Evolutionary conservation across 176 grass and related monocot species (phyloP).

Genomic region (Hsuehochloa calcarea): DNA sequence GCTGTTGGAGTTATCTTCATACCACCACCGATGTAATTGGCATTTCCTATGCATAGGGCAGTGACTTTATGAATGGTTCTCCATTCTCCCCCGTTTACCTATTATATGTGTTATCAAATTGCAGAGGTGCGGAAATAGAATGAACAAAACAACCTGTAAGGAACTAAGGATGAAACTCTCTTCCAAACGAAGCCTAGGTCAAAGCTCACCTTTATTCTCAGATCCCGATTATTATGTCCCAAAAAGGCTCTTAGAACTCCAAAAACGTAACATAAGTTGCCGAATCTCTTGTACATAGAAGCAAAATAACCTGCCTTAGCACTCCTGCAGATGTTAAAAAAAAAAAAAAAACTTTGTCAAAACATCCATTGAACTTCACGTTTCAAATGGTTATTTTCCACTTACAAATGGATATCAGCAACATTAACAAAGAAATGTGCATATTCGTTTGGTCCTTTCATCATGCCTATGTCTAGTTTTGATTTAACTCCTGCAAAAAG

Average conservation of each 20-base stretch:
- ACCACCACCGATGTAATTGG: constrained; percentile 86
- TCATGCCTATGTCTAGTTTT: constrained; percentile 88
- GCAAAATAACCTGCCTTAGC: constrained; percentile 95
- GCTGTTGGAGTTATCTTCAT: constrained; percentile 94
- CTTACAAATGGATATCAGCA: constrained; percentile 96
- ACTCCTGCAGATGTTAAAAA: constrained; percentile 65
- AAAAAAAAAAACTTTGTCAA: not conserved
- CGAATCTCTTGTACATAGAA: constrained; percentile 89
- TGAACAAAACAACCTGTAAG: constrained; percentile 23
- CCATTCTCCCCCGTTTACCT: constrained; percentile 88
- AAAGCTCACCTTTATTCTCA: constrained; percentile 84
- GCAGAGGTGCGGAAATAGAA: not conserved
- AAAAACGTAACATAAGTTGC: constrained; percentile 90
- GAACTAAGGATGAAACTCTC: constrained; percentile 11
- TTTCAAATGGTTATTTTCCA: constrained; percentile 16
- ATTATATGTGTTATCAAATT: constrained; percentile 24
- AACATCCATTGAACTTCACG: constrained; percentile 3
- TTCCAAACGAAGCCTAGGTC: not conserved
- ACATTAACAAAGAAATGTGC: constrained; percentile 93
- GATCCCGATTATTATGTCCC: constrained; percentile 65
- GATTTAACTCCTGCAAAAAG: constrained; percentile 64
- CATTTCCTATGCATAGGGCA: constrained; percentile 89
- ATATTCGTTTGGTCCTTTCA: constrained; percentile 51
- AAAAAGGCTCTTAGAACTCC: constrained; percentile 84
- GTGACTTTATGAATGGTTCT: constrained; percentile 67